Percentiles rank a stretch among this genome's conserved stretches.
phyloP scores from a whole-genome alignment of 2,329 filamentous ascomycete species.

The Xylaria sp. region DNA sequence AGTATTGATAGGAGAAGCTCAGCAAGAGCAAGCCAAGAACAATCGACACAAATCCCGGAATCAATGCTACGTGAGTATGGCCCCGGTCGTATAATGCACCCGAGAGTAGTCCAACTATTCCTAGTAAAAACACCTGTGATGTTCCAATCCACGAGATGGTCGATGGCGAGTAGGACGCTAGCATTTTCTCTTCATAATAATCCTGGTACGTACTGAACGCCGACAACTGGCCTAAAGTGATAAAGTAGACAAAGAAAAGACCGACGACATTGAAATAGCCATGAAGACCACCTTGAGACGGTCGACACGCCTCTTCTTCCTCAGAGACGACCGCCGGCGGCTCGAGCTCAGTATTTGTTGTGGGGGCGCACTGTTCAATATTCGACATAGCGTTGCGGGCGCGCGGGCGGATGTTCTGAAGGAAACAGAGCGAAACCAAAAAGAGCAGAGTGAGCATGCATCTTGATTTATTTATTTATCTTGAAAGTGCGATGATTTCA shows the following conservation, averaged over 20 bases:
- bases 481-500: too few relatives aligned
- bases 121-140: constrained; percentile 47
- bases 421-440: background rate
- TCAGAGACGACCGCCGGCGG: background rate
- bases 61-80: constrained; percentile 31
- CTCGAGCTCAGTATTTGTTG: background rate
- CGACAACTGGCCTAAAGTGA: constrained; percentile 43
- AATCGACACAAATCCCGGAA: constrained; percentile 31
- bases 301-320: background rate
- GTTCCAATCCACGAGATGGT: constrained; percentile 49
- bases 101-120: constrained; percentile 45
- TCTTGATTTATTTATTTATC: background rate
- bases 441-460: background rate
- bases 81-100: constrained; percentile 50
- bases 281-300: background rate
- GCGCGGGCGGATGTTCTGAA: background rate
- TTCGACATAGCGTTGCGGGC: too few relatives aligned
- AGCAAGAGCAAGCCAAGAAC: constrained; percentile 50
- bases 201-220: constrained; percentile 47
- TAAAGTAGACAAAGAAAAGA: constrained; percentile 42
- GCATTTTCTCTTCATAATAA: constrained; percentile 41
- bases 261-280: constrained; percentile 39
- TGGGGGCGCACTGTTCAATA: background rate
- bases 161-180: constrained; percentile 37
- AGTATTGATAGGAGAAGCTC: constrained; percentile 42